phyloP scores from a whole-genome alignment of 345 rosid genomes.

The Populus davidiana region DNA sequence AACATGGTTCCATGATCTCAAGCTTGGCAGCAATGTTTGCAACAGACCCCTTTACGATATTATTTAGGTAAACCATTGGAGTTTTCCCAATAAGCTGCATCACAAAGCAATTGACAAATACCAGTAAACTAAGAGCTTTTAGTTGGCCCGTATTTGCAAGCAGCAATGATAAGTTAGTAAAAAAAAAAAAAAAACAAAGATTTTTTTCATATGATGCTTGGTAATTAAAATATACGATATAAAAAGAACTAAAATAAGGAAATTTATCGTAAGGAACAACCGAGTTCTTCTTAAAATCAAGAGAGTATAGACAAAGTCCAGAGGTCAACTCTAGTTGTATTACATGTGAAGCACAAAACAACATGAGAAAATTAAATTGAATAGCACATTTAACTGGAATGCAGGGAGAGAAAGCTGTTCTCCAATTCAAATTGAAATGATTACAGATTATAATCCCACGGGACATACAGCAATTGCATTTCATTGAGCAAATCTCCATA shows the following conservation, averaged over 20 bases:
- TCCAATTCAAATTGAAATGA: neutral
- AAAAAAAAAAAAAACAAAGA: no score
- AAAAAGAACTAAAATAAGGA: no score
- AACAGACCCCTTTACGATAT: conserved; percentile 24
- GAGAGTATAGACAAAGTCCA: neutral
- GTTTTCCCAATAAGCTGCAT: conserved; percentile 35
- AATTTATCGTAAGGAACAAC: no score
- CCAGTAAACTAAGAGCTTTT: neutral
- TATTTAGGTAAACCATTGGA: conserved; percentile 33
- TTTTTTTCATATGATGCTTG: no score
- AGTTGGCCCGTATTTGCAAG: neutral
- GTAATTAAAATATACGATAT: no score
- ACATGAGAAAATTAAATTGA: no score
- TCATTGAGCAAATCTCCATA: no score
- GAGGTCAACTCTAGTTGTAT: neutral
- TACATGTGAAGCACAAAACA: no score
- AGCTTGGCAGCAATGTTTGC: conserved; percentile 37
- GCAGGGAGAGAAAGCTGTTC: neutral
- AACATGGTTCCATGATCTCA: conserved; percentile 38
- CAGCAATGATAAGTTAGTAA: no score
- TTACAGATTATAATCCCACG: no score
- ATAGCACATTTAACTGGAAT: no score
- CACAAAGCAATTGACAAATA: conserved; percentile 1
- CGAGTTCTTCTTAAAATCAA: neutral
- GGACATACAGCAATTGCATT: no score